A percentile compares a stretch with the other conserved stretches of the same genome.
Conservation (phyloP, 2,329 filamentous ascomycete species). For the Ilyonectria robusta region DNA sequence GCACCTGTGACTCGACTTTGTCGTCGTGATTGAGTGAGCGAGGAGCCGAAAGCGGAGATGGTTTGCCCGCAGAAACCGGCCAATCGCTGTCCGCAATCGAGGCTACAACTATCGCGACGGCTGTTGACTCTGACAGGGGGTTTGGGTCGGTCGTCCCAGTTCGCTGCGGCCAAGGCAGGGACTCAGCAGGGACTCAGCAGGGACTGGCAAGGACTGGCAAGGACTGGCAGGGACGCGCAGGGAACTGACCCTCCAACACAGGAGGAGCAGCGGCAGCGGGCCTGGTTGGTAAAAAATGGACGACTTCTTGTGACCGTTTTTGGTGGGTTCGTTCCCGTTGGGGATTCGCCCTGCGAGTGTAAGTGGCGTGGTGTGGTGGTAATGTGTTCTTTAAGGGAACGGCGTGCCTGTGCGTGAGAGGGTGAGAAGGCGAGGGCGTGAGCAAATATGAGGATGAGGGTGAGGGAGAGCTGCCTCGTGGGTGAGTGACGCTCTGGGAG, state of each 20-base stretch:
- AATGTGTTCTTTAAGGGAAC: constrained; percentile 37
- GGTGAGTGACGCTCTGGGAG: constrained; percentile 16
- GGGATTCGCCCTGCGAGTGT: constrained; percentile 32
- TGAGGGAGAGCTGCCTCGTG: constrained; percentile 2
- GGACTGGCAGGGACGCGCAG: constrained; percentile 14
- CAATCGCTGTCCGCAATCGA: constrained; percentile 45
- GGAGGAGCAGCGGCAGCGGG: constrained; percentile 22
- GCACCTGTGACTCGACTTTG: constrained; percentile 45
- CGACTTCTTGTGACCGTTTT: constrained; percentile 37
- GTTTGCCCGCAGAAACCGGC: constrained; percentile 39
- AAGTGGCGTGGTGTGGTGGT: constrained; percentile 36
- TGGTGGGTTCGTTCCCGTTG: constrained; percentile 31
- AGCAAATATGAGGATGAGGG: constrained; percentile 13
- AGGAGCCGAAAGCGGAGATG: constrained; percentile 49
- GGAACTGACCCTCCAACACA: constrained; percentile 29
- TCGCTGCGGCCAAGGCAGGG: constrained; percentile 33
- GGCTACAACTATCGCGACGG: constrained; percentile 37
- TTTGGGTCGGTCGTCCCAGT: constrained; percentile 29
- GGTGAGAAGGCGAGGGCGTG: constrained; percentile 15
- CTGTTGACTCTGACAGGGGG: constrained; percentile 14
- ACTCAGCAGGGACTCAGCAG: constrained; percentile 20
- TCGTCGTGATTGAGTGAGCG: constrained; percentile 45
- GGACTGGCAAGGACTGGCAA: constrained; percentile 29
- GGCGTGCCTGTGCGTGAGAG: constrained; percentile 32
- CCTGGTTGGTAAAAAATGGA: constrained; percentile 36